Base-by-base conservation (phyloP, 495 filamentous ascomycete species). In the Hyaloscypha hepaticicola region DNA sequence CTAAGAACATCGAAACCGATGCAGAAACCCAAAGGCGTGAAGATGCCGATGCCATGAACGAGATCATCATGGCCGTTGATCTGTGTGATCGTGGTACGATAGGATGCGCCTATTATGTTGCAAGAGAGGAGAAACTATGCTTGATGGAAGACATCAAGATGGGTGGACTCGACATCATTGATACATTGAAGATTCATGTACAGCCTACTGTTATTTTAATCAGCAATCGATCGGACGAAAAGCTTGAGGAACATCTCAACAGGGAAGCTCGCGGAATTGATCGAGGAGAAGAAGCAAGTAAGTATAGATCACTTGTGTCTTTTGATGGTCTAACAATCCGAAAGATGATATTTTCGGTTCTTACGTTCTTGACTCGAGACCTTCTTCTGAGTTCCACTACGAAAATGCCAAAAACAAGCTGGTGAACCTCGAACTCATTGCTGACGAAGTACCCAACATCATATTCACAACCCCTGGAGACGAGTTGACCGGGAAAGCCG, bases 21-120 rank as follows among this genome's bases (percentile, higher is more conserved):
- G 65, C 52, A 9, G 76, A 76, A 28, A 72, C 75, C 38, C 63
- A 66, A 21, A 41, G 29, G 28, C 61, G 72, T 5, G 77, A 81
- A 31, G 79, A 83, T 56, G 77, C 77, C 4, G 91, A 96, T 65
- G 80, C 79, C 1, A 73, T 89, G 25, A 84, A 86, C 65, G 92
- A 96, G 73, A 78, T 95, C 33, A 86, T 98, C 63, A 91, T 93
- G 84, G 93, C 91, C 1, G 78, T 97, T 28, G 91, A 97, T 61
- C 80, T 92, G 71, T 85, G 82, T 60, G 86, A 90, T 24, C 78
- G 85, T 16, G 88, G 84, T 0, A 89, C 84, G 0, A 80, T 98
- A 16, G 95, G 95, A 5, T 98, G 93, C 72, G 88, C 90, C 26
- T 96, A 95, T 74, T 99, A 94, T 74, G 79, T 88, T 24, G 87